Conservation (phyloP, 2,329 filamentous ascomycete species). For the Nothophoma quercina region DNA sequence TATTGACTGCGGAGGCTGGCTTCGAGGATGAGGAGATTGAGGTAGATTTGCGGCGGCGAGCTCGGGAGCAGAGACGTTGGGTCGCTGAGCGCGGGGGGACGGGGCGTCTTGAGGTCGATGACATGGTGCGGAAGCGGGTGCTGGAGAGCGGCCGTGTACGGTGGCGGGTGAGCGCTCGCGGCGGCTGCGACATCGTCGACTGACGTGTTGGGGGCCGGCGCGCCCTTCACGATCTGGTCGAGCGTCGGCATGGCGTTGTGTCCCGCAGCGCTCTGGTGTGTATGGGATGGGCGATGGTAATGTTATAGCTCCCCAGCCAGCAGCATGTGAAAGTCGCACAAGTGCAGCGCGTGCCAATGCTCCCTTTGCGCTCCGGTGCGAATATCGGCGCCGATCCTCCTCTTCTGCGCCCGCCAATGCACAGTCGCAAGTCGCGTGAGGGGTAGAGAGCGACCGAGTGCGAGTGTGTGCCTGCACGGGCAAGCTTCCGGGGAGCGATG, state of each 20-base stretch:
- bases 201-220: conserved; percentile 69
- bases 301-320: conserved; percentile 5
- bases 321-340: conserved; percentile 16
- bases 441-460: neutral
- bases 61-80: conserved; percentile 84
- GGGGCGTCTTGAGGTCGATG: conserved; percentile 48
- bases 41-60: conserved; percentile 93
- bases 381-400: neutral
- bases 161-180: conserved; percentile 26
- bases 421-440: conserved; percentile 11
- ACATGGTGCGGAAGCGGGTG: conserved; percentile 35
- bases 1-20: conserved; percentile 92
- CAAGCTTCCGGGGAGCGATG: conserved; percentile 1
- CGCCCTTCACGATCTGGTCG: conserved; percentile 92
- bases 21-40: conserved; percentile 96
- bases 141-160: conserved; percentile 15
- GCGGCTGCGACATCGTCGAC: conserved; percentile 50
- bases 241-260: conserved; percentile 50
- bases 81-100: conserved; percentile 60
- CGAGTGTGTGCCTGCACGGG: conserved; percentile 1
- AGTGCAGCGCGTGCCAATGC: conserved; percentile 8
- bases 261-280: neutral
- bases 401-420: conserved; percentile 12
- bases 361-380: neutral
- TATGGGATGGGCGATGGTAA: neutral